These are phyloP conservation scores for Gossypium australe DNA, from an alignment of 345 rosid species.

Conservation along the genomic window DNA sequence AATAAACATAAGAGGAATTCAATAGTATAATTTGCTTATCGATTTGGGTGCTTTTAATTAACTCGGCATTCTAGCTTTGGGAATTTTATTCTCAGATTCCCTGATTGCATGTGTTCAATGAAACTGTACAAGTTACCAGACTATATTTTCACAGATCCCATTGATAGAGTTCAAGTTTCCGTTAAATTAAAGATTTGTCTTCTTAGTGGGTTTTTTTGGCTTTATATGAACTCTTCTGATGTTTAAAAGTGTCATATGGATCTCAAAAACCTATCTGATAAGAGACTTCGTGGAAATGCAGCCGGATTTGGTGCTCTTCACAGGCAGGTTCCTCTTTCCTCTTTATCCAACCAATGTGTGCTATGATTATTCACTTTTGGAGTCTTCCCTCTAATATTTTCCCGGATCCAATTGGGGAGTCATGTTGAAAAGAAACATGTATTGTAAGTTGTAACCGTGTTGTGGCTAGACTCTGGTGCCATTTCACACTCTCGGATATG, in stretches of 20 bases:
- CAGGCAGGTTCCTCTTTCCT: conserved; percentile 50
- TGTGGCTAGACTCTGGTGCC: neutral
- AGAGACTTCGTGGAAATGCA: conserved; percentile 31
- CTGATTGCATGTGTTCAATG: neutral
- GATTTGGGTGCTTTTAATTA: neutral
- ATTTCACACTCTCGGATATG: neutral
- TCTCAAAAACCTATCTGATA: neutral
- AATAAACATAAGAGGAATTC: neutral
- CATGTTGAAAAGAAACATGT: conserved; percentile 3
- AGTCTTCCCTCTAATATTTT: neutral
- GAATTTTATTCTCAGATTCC: neutral
- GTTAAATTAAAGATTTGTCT: neutral
- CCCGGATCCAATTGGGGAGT: conserved; percentile 1
- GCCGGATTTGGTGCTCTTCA: conserved; percentile 93
- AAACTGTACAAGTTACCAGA: neutral
- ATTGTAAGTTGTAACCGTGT: neutral
- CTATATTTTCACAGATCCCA: neutral
- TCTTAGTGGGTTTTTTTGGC: neutral
- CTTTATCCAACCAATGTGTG: conserved; percentile 15
- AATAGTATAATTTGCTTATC: neutral
- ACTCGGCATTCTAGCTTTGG: neutral
- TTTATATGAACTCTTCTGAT: neutral
- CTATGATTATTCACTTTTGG: neutral
- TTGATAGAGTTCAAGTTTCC: neutral
- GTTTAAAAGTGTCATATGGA: neutral